phyloP scores from a whole-genome alignment of 2,329 filamentous ascomycete species.

The Dactylellina drechsleri region DNA sequence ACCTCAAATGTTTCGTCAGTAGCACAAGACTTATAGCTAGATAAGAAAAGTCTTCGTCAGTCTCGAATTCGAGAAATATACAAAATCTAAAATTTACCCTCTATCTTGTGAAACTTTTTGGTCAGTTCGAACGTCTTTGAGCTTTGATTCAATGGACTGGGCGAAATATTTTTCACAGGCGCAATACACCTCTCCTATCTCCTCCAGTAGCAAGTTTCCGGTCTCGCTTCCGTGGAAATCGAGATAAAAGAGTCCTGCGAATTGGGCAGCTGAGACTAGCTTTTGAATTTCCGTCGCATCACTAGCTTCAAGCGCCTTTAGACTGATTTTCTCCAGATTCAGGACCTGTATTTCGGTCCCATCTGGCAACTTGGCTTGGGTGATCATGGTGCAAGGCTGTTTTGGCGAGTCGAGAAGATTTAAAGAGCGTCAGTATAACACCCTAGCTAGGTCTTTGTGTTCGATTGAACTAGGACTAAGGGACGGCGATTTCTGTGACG shows the following conservation, averaged over 20 bases:
- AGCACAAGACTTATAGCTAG: slow-evolving; percentile 38
- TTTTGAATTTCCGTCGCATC: slow-evolving; percentile 22
- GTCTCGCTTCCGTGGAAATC: slow-evolving; percentile 36
- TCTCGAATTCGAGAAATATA: no score
- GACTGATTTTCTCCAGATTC: slow-evolving; percentile 28
- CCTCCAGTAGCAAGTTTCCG: slow-evolving; percentile 23
- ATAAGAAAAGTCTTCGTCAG: background rate
- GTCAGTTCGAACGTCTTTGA: slow-evolving; percentile 22
- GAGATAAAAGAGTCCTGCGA: slow-evolving; percentile 37
- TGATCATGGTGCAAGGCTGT: background rate
- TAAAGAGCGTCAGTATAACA: background rate
- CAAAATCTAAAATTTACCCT: slow-evolving; percentile 18
- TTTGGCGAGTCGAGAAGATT: background rate
- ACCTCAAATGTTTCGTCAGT: slow-evolving; percentile 48
- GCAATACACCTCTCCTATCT: slow-evolving; percentile 33
- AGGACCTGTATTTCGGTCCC: slow-evolving; percentile 20
- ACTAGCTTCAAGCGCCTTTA: slow-evolving; percentile 19
- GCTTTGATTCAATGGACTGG: slow-evolving; percentile 21
- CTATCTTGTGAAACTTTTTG: slow-evolving; percentile 40
- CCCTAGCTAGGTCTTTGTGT: no score
- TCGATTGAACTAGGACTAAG: no score
- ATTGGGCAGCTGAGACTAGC: slow-evolving; percentile 20
- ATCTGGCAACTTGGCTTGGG: slow-evolving; percentile 8
- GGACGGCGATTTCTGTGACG: no score
- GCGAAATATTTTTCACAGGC: slow-evolving; percentile 38